phyloP scores from a whole-genome alignment of 2,329 filamentous ascomycete genomes.

The Fulvia fulva region DNA sequence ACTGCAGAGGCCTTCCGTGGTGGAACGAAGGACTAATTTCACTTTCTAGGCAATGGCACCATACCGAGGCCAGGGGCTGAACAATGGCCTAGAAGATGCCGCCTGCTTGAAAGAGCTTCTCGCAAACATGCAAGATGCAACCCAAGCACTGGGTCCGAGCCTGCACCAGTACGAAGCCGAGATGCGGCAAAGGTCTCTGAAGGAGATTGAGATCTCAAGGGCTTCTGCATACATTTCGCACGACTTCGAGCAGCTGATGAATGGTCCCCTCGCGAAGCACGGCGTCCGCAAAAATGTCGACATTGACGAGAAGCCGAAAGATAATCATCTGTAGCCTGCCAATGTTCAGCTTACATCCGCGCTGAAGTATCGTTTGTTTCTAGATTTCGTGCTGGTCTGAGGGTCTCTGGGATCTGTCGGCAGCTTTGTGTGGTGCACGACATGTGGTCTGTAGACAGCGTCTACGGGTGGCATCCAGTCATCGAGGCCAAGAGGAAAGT shows the following conservation, averaged over 20 bases:
- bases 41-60: constrained; percentile 4
- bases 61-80: constrained; percentile 12
- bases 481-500: constrained; percentile 85
- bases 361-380: constrained; percentile 47
- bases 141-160: background rate
- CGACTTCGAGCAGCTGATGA: constrained; percentile 13
- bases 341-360: constrained; percentile 36
- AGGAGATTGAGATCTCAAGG: constrained; percentile 10
- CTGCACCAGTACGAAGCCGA: constrained; percentile 14
- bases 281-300: constrained; percentile 1
- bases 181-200: constrained; percentile 7
- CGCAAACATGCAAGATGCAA: background rate
- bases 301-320: background rate
- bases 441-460: constrained; percentile 84
- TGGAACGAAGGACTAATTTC: background rate
- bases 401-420: constrained; percentile 46
- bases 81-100: constrained; percentile 13
- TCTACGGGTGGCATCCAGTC: constrained; percentile 92
- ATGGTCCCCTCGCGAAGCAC: constrained; percentile 10
- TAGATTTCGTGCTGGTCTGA: constrained; percentile 21
- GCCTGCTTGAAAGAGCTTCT: constrained; percentile 3
- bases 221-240: constrained; percentile 9
- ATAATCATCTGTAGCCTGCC: background rate
- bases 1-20: too few relatives aligned
- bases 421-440: constrained; percentile 77